A percentile compares a stretch with the other conserved stretches of the same genome.
Conservation (phyloP, 495 filamentous ascomycete genomes). For the Neurospora sp. region DNA sequence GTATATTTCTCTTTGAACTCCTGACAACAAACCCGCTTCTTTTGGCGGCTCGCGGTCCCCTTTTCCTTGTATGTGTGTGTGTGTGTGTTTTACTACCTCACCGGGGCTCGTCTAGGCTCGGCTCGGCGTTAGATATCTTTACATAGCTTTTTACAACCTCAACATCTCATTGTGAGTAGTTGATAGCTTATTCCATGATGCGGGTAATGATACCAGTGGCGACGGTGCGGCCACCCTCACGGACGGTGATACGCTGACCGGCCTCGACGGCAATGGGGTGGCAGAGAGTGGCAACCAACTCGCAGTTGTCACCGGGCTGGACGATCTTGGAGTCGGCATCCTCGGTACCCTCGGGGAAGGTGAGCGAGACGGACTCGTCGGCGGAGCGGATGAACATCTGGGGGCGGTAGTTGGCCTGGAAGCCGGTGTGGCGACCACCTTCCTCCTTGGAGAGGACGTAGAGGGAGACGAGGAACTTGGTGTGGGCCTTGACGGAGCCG, state of each 20-base stretch:
- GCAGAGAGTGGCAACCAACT: constrained; percentile 79
- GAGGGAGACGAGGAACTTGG: constrained; percentile 86
- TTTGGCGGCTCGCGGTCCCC: not conserved
- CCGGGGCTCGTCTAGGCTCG: not conserved
- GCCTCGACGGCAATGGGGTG: constrained; percentile 75
- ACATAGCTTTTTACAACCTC: not conserved
- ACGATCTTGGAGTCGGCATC: constrained; percentile 61
- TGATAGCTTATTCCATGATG: constrained; percentile 52
- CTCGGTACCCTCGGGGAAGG: constrained; percentile 69
- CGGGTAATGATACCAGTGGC: constrained; percentile 86
- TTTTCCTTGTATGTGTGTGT: not conserved
- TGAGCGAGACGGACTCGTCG: constrained; percentile 74
- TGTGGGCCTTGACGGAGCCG: constrained; percentile 66
- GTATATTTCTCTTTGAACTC: not conserved
- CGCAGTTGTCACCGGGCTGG: constrained; percentile 97
- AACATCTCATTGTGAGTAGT: not conserved
- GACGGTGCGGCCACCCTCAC: constrained; percentile 89
- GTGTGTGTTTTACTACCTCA: not conserved
- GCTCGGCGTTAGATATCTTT: not conserved
- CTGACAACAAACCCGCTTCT: not conserved
- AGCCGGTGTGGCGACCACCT: constrained; percentile 90
- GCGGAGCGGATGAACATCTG: constrained; percentile 93
- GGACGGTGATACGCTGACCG: constrained; percentile 91
- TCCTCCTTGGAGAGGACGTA: constrained; percentile 97
- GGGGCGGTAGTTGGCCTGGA: constrained; percentile 86